Conservation (phyloP, 192 early-diverging fungal species). For the Backusella tuberculispora region DNA sequence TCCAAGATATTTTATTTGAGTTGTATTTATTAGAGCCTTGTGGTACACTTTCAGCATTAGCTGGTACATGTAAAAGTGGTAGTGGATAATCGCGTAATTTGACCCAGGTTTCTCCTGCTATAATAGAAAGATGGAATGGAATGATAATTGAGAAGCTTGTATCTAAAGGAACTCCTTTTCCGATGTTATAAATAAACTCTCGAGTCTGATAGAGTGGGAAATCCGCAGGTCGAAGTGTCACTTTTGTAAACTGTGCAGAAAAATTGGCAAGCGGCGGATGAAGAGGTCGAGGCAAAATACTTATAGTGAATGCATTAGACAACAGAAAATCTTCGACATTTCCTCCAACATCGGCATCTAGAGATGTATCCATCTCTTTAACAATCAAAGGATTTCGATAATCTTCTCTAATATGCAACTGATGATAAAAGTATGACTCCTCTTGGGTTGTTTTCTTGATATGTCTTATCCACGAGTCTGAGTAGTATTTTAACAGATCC, state of each 20-base stretch:
- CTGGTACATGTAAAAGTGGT: conserved; percentile 41
- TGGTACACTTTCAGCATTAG: not conserved
- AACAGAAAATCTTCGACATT: not conserved
- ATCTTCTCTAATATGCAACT: not conserved
- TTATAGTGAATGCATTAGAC: conserved; percentile 3
- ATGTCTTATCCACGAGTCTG: conserved; percentile 32
- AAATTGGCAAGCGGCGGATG: conserved; percentile 30
- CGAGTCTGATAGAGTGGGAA: conserved; percentile 24
- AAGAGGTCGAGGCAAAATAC: not conserved
- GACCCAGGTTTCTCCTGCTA: conserved; percentile 36
- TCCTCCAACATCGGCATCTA: not conserved
- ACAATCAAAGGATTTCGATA: not conserved
- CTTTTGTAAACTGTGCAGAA: conserved; percentile 20
- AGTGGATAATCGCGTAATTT: conserved; percentile 44
- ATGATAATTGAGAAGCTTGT: conserved; percentile 38
- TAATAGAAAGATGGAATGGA: conserved; percentile 37
- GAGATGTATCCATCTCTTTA: not conserved
- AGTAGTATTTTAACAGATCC: conserved; percentile 29
- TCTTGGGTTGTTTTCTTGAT: conserved; percentile 14
- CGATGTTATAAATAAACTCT: conserved; percentile 38
- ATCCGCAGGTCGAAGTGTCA: conserved; percentile 12
- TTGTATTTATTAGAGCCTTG: not conserved
- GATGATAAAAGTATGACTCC: conserved; percentile 8
- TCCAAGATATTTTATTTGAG: conserved; percentile 23
- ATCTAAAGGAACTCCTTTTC: conserved; percentile 38